Evolutionary conservation across 2,329 filamentous ascomycete species (phyloP).

Genomic region (Bipolaris sorokiniana): DNA sequence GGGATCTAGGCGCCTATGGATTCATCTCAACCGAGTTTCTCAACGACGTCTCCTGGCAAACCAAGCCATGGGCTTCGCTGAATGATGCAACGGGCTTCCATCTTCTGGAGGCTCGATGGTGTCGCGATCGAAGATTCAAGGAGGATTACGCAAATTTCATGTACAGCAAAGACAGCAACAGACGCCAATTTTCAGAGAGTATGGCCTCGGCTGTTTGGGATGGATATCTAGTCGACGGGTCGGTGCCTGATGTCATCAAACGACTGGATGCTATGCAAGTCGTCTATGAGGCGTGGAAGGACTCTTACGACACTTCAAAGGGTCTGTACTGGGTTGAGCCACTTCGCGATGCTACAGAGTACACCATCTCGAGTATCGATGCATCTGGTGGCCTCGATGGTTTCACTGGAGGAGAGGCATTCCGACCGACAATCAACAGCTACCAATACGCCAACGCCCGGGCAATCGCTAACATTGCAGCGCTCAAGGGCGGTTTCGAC

Average conservation of each 20-base stretch:
- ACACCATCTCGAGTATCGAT: slow-evolving; percentile 55
- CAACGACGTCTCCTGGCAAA: slow-evolving; percentile 54
- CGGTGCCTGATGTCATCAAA: slow-evolving; percentile 37
- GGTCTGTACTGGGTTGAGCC: slow-evolving; percentile 54
- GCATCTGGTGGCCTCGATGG: slow-evolving; percentile 51
- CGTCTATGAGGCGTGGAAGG: slow-evolving; percentile 49
- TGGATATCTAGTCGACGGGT: slow-evolving; percentile 53
- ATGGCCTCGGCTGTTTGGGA: slow-evolving; percentile 52
- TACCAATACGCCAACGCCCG: slow-evolving; percentile 54
- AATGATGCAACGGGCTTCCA: slow-evolving; percentile 56
- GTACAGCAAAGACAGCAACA: slow-evolving; percentile 49
- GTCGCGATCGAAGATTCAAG: slow-evolving; percentile 53
- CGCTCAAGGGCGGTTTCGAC: slow-evolving; percentile 31
- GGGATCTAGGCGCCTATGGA: slow-evolving; percentile 51
- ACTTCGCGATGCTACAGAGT: slow-evolving; percentile 54
- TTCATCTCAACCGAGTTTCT: slow-evolving; percentile 56
- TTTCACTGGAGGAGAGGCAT: slow-evolving; percentile 51
- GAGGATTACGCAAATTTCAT: slow-evolving; percentile 54
- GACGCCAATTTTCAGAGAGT: slow-evolving; percentile 54
- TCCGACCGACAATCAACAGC: slow-evolving; percentile 54
- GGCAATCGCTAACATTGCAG: slow-evolving; percentile 51
- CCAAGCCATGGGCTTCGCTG: slow-evolving; percentile 51
- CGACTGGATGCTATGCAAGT: slow-evolving; percentile 48
- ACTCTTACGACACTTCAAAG: slow-evolving; percentile 50
- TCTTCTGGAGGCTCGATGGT: slow-evolving; percentile 54